phyloP scores from a whole-genome alignment of 768 basidiomycete genomes.

The Imleria badia region DNA sequence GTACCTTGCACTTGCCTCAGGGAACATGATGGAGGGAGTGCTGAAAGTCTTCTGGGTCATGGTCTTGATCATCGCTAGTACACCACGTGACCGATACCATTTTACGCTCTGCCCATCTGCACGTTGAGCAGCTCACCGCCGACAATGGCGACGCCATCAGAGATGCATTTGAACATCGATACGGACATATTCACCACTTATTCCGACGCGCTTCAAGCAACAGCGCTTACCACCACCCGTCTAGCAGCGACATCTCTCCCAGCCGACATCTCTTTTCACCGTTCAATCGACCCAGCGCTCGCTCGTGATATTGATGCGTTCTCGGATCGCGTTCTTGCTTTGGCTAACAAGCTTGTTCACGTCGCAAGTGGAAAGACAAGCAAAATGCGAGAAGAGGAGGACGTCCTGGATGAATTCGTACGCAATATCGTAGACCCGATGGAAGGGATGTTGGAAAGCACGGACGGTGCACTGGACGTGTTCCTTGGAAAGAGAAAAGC shows the following conservation, averaged over 20 bases:
- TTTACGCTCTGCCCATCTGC: background rate
- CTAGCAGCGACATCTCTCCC: constrained; percentile 60
- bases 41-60: too few relatives aligned
- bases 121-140: background rate
- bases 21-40: constrained; percentile 42
- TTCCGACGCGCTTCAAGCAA: constrained; percentile 55
- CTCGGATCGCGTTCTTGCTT: constrained; percentile 59
- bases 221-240: constrained; percentile 63
- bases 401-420: constrained; percentile 82
- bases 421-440: constrained; percentile 76
- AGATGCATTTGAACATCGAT: constrained; percentile 11
- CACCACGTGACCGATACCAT: constrained; percentile 10
- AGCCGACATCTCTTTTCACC: constrained; percentile 82
- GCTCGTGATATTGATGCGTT: constrained; percentile 70
- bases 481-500: constrained; percentile 68
- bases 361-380: constrained; percentile 42
- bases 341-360: constrained; percentile 64
- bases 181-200: constrained; percentile 47
- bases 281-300: constrained; percentile 74
- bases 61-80: background rate
- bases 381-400: constrained; percentile 64
- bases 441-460: constrained; percentile 82
- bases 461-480: constrained; percentile 83
- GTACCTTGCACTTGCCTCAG: constrained; percentile 47
- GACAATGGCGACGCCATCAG: constrained; percentile 15